Evolutionary conservation across 2,329 filamentous ascomycete species (phyloP).

Genomic region (Periconia sp.): DNA sequence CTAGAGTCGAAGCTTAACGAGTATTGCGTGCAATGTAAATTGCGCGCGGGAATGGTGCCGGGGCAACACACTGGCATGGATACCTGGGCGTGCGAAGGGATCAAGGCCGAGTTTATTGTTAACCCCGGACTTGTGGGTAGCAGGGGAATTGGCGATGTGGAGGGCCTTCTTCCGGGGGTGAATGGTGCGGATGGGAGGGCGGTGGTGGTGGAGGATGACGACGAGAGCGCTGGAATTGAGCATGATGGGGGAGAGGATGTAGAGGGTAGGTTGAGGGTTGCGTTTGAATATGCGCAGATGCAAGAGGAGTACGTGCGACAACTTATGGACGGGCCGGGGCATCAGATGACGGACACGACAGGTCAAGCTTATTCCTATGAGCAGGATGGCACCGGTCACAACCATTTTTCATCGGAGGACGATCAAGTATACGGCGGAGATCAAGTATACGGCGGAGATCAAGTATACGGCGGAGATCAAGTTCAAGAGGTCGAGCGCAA

Average conservation of each 20-base stretch:
- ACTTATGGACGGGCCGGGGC: no score
- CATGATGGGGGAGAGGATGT: neutral
- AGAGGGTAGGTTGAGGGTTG: neutral
- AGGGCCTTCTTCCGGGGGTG: neutral
- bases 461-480: neutral
- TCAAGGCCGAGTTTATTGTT: no score
- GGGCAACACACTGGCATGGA: constrained; percentile 4
- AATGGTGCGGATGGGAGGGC: neutral
- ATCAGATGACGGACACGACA: no score
- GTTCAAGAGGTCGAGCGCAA: no score
- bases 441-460: neutral
- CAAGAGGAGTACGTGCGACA: no score
- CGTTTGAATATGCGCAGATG: no score
- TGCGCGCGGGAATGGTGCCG: neutral
- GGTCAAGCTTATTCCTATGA: neutral
- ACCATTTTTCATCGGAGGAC: neutral
- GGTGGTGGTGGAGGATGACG: neutral
- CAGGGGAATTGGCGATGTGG: no score
- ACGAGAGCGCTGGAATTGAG: neutral
- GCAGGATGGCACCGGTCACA: neutral
- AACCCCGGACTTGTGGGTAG: no score
- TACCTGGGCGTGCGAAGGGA: constrained; percentile 5
- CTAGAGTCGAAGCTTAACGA: constrained; percentile 2
- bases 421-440: neutral
- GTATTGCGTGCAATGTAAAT: constrained; percentile 12